phyloP scores from a whole-genome alignment of 2,329 filamentous ascomycete species.

The Ramularia collo-cygni region DNA sequence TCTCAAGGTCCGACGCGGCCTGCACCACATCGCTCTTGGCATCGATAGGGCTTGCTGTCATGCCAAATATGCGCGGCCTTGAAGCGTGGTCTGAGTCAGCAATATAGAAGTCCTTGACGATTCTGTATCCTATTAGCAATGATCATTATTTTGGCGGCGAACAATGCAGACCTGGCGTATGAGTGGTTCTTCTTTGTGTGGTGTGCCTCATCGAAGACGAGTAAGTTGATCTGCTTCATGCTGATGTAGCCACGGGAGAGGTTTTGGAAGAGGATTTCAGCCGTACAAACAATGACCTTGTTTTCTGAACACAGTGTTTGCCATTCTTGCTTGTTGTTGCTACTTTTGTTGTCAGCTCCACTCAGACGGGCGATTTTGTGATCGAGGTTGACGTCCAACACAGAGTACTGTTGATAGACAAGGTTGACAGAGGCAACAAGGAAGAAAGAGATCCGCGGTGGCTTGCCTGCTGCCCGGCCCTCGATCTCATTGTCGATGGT shows the following conservation, averaged over 20 bases:
- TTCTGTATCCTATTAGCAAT: conserved; percentile 37
- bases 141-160: neutral
- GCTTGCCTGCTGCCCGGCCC: conserved; percentile 53
- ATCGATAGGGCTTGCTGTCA: conserved; percentile 95
- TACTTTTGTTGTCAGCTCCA: conserved; percentile 58
- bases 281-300: conserved; percentile 88
- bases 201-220: conserved; percentile 95
- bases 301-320: conserved; percentile 52
- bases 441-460: conserved; percentile 71
- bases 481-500: conserved; percentile 71
- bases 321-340: conserved; percentile 58
- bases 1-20: conserved; percentile 64
- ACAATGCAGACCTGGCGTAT: conserved; percentile 57
- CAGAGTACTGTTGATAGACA: conserved; percentile 80
- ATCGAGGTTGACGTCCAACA: conserved; percentile 74
- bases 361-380: conserved; percentile 67
- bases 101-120: conserved; percentile 81
- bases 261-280: conserved; percentile 74
- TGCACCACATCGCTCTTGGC: conserved; percentile 64
- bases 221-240: conserved; percentile 77
- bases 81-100: conserved; percentile 37
- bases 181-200: conserved; percentile 91
- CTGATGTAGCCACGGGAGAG: conserved; percentile 70
- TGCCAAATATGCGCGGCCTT: conserved; percentile 78
- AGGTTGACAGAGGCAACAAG: conserved; percentile 80